phyloP scores from a whole-genome alignment of 1,284 basidiomycete species.

The Macrocystidia cucumis region DNA sequence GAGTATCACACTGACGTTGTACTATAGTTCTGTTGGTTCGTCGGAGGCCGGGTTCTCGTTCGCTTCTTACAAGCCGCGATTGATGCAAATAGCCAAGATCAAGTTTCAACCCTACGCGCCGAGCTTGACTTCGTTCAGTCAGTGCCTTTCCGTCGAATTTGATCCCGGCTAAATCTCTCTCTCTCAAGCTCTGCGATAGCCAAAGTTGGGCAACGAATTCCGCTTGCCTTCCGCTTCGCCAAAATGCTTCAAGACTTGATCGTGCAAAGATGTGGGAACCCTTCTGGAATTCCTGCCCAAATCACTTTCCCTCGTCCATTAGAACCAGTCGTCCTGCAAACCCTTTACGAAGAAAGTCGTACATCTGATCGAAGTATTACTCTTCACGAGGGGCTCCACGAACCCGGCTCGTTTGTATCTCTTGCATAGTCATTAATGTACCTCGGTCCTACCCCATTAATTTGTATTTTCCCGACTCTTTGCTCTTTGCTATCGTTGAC shows the following conservation, averaged over 20 bases:
- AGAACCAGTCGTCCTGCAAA: constrained; percentile 18
- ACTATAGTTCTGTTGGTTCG: constrained; percentile 60
- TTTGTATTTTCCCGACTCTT: too few species aligned
- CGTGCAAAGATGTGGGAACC: constrained; percentile 25
- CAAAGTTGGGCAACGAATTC: constrained; percentile 57
- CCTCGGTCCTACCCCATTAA: too few species aligned
- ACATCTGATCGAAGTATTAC: constrained; percentile 16
- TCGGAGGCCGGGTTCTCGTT: constrained; percentile 54
- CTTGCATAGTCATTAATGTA: too few species aligned
- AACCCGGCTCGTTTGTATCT: constrained; percentile 25
- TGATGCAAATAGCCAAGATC: constrained; percentile 41
- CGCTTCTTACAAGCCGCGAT: constrained; percentile 55
- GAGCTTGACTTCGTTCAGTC: constrained; percentile 64
- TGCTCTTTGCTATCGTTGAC: too few species aligned
- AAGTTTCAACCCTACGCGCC: constrained; percentile 43
- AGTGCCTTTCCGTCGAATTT: constrained; percentile 15
- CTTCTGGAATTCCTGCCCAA: constrained; percentile 16
- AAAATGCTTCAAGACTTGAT: constrained; percentile 51
- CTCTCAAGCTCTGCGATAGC: constrained; percentile 43
- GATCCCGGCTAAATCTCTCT: constrained; percentile 4
- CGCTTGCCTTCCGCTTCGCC: constrained; percentile 56
- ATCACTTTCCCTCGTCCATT: constrained; percentile 24
- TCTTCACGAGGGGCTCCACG: constrained; percentile 22
- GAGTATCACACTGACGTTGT: background rate
- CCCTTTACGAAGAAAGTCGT: constrained; percentile 20